phyloP scores from a whole-genome alignment of 352 stramenopile genomes.

The Phytophthora quininea region DNA sequence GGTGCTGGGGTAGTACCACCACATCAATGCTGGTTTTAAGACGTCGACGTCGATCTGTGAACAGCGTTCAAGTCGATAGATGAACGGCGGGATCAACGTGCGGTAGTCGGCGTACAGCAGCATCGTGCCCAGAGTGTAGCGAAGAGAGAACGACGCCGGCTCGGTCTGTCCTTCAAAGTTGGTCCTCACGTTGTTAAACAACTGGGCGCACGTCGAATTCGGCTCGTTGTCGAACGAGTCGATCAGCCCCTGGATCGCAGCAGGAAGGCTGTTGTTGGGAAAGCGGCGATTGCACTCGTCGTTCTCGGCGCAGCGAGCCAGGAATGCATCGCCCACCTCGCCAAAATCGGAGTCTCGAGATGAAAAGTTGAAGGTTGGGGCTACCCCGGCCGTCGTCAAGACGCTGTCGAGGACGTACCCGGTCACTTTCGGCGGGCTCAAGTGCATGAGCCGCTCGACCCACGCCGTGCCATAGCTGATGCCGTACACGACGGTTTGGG shows the following conservation, averaged over 20 bases:
- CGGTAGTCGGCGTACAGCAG: constrained; percentile 29
- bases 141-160: constrained; percentile 23
- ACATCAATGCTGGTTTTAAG: constrained; percentile 13
- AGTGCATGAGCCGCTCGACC: constrained; percentile 60
- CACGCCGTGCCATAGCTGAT: constrained; percentile 56
- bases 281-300: constrained; percentile 32
- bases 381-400: constrained; percentile 32
- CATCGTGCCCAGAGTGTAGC: constrained; percentile 31
- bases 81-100: constrained; percentile 41
- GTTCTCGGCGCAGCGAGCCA: constrained; percentile 29
- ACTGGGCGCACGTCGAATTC: constrained; percentile 25
- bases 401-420: constrained; percentile 61
- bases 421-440: constrained; percentile 40
- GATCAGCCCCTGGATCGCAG: constrained; percentile 28
- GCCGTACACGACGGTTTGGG: constrained; percentile 42
- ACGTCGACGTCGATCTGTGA: constrained; percentile 31
- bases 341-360: constrained; percentile 51
- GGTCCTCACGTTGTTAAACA: not conserved
- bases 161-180: not conserved
- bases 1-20: not conserved
- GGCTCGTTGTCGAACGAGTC: constrained; percentile 29
- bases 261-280: constrained; percentile 7
- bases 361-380: constrained; percentile 29
- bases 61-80: constrained; percentile 51
- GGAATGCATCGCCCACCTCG: constrained; percentile 41